These are phyloP conservation scores for Tricholoma flavovirens DNA, from an alignment of 768 basidiomycete species.

Conservation along the genomic window DNA sequence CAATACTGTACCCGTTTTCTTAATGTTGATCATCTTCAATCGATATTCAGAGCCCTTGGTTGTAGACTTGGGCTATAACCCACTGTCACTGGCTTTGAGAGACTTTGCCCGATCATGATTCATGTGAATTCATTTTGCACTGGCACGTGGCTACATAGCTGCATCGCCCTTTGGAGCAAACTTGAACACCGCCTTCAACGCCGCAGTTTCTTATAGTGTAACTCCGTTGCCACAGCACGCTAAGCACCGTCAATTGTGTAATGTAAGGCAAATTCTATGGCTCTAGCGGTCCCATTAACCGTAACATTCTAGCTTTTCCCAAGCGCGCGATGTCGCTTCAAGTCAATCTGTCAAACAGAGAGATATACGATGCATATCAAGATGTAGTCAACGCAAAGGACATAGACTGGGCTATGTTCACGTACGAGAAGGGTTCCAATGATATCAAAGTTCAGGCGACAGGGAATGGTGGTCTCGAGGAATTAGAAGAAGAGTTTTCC, in stretches of 20 bases:
- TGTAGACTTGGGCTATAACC: too few species aligned
- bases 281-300: not conserved
- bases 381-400: slow-evolving; percentile 60
- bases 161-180: not conserved
- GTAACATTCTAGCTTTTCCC: not conserved
- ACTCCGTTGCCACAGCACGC: not conserved
- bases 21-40: too few species aligned
- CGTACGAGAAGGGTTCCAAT: slow-evolving; percentile 76
- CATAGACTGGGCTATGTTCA: slow-evolving; percentile 76
- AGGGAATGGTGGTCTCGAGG: slow-evolving; percentile 85
- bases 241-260: not conserved
- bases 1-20: too few species aligned
- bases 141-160: not conserved
- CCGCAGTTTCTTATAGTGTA: not conserved
- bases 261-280: not conserved
- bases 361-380: slow-evolving; percentile 70
- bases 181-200: not conserved
- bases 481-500: slow-evolving; percentile 90
- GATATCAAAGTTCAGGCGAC: slow-evolving; percentile 84
- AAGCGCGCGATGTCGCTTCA: slow-evolving; percentile 61
- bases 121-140: not conserved
- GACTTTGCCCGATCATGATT: too few species aligned
- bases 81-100: too few species aligned
- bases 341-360: slow-evolving; percentile 70
- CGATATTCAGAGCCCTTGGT: too few species aligned